Evolutionary conservation across 108 stramenopile genomes (phyloP).

Genomic region (Pseudonitzschia pungens): DNA sequence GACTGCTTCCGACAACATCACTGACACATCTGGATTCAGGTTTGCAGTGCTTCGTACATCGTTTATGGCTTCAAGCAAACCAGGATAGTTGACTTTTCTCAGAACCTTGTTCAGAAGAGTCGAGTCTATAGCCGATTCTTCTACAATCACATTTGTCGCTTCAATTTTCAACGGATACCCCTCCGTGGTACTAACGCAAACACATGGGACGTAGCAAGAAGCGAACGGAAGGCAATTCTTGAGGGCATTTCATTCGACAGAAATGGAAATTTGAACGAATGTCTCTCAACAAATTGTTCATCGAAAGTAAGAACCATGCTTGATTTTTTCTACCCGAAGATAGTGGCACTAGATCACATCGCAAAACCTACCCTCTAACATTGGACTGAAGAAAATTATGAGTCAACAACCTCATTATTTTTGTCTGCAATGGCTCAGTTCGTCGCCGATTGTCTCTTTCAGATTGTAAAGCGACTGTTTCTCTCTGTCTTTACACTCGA

Average conservation of each 20-base stretch:
- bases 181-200: constrained; percentile 56
- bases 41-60: constrained; percentile 30
- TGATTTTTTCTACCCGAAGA: not conserved
- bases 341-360: not conserved
- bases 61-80: constrained; percentile 46
- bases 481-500: not conserved
- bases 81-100: constrained; percentile 71
- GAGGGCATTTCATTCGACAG: too few relatives aligned
- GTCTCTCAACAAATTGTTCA: too few relatives aligned
- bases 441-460: not conserved
- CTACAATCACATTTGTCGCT: constrained; percentile 54
- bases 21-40: not conserved
- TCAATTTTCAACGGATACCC: constrained; percentile 83
- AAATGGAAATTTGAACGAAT: too few relatives aligned
- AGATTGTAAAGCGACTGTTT: not conserved
- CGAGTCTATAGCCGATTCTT: constrained; percentile 65
- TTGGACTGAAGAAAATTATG: constrained; percentile 84
- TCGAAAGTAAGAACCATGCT: too few relatives aligned
- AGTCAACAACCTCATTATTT: constrained; percentile 75
- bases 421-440: not conserved
- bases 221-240: too few relatives aligned
- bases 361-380: constrained; percentile 63
- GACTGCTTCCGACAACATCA: constrained; percentile 11
- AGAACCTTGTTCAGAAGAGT: constrained; percentile 60
- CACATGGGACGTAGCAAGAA: not conserved